Conservation (phyloP, 2,329 filamentous ascomycete species). For the Colletotrichum musicola region DNA sequence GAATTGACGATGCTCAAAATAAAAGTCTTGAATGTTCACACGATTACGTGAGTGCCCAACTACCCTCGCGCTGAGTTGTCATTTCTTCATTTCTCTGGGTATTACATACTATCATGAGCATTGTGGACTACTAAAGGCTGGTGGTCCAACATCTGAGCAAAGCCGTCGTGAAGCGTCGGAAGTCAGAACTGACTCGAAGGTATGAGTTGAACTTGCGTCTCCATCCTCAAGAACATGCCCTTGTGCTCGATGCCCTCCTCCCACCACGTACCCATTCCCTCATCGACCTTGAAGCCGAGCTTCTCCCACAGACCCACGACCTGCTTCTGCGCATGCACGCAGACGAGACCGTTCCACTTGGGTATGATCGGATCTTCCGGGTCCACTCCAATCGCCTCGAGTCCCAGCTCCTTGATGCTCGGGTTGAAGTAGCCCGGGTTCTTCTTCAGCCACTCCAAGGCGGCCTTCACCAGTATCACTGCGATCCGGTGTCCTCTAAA, state of each 20-base stretch:
- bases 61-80: too few species aligned
- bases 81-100: not conserved
- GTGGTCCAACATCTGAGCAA: not conserved
- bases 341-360: constrained; percentile 71
- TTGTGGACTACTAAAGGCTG: not conserved
- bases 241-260: constrained; percentile 90
- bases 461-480: constrained; percentile 74
- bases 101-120: too few species aligned
- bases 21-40: not conserved
- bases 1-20: not conserved
- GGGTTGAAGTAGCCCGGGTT: constrained; percentile 70
- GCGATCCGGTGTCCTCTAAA: constrained; percentile 77
- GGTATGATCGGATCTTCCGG: constrained; percentile 55
- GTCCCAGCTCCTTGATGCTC: constrained; percentile 58
- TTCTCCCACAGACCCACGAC: constrained; percentile 75
- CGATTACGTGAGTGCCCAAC: too few species aligned
- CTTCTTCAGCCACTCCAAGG: constrained; percentile 74
- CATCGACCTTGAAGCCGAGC: constrained; percentile 81
- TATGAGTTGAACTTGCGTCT: constrained; percentile 41
- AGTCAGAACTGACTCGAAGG: constrained; percentile 14
- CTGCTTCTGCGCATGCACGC: constrained; percentile 81
- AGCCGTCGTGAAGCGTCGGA: constrained; percentile 1
- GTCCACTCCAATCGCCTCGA: constrained; percentile 57
- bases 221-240: constrained; percentile 78
- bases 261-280: constrained; percentile 79